Percentiles rank a stretch among this genome's conserved stretches.
Evolutionary conservation across 495 filamentous ascomycete species (phyloP).

Genomic region (Daldinia bambusicola): DNA sequence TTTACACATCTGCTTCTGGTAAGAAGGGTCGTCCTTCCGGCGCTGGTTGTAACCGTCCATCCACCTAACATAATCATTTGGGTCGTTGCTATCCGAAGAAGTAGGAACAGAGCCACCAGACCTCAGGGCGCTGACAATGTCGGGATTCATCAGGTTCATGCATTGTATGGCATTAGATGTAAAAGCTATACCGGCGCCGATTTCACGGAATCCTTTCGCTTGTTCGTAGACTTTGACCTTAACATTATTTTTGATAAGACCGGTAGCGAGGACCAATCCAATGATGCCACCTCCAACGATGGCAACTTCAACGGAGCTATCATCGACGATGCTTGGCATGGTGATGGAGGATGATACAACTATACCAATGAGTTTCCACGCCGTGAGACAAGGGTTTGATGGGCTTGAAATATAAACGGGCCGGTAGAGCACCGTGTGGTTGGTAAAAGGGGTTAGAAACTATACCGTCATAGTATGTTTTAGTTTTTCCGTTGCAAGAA

Average conservation of each 20-base stretch:
- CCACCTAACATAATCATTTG: constrained; percentile 45
- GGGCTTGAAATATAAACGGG: neutral
- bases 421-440: neutral
- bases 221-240: constrained; percentile 62
- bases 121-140: constrained; percentile 56
- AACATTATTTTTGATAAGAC: constrained; percentile 51
- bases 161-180: constrained; percentile 64
- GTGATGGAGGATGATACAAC: neutral
- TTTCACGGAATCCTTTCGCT: constrained; percentile 58
- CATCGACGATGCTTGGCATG: constrained; percentile 26
- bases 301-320: constrained; percentile 45
- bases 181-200: constrained; percentile 68
- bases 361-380: neutral
- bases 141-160: constrained; percentile 60
- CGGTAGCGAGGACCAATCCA: constrained; percentile 53
- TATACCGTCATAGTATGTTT: neutral
- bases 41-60: constrained; percentile 40
- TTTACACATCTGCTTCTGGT: constrained; percentile 35
- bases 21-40: constrained; percentile 27
- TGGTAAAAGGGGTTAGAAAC: neutral
- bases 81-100: constrained; percentile 47
- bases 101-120: constrained; percentile 56
- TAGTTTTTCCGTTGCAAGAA: neutral
- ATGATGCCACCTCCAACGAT: constrained; percentile 60
- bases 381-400: neutral